Evolutionary conservation across 768 basidiomycete species (phyloP).

Genomic region (Chalciporus chontae): DNA sequence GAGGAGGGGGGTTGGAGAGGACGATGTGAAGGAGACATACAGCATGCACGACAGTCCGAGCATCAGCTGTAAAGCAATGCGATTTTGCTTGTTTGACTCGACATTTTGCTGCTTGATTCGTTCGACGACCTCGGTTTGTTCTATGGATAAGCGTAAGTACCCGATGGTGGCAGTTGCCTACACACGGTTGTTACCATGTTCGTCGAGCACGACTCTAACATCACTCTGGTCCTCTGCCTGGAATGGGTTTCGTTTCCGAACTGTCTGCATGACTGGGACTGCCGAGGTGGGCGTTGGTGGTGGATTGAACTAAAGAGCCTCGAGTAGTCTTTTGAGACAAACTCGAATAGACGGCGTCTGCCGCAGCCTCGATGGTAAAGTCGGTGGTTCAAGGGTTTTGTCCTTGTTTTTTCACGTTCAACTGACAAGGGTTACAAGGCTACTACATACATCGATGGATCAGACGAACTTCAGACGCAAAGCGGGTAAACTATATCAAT

Average conservation of each 20-base stretch:
- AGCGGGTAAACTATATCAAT: too few relatives aligned
- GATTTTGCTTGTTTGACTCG: conserved; percentile 39
- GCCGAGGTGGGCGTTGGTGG: not conserved
- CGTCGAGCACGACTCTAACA: conserved; percentile 41
- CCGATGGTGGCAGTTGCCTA: not conserved
- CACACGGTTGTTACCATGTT: conserved; percentile 41
- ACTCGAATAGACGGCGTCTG: conserved; percentile 1
- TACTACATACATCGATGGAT: too few relatives aligned
- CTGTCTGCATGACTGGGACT: conserved; percentile 20
- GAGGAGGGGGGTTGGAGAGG: conserved; percentile 5
- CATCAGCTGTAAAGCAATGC: conserved; percentile 37
- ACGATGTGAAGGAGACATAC: conserved; percentile 33
- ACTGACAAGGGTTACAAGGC: not conserved
- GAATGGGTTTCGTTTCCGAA: conserved; percentile 43
- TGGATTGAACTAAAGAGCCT: not conserved
- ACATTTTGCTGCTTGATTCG: conserved; percentile 43
- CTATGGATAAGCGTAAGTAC: conserved; percentile 31
- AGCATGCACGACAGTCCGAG: conserved; percentile 44
- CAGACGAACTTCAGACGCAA: too few relatives aligned
- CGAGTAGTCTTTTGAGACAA: conserved; percentile 7
- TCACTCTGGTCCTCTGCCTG: conserved; percentile 31
- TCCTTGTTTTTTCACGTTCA: conserved; percentile 17
- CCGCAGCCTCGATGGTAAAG: conserved; percentile 5
- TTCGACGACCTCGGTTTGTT: conserved; percentile 60
- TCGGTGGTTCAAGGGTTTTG: conserved; percentile 17